Percentiles rank a stretch among this genome's conserved stretches.
phyloP scores from a whole-genome alignment of 1,139 yeast genomes.

The Pichia sp. region DNA sequence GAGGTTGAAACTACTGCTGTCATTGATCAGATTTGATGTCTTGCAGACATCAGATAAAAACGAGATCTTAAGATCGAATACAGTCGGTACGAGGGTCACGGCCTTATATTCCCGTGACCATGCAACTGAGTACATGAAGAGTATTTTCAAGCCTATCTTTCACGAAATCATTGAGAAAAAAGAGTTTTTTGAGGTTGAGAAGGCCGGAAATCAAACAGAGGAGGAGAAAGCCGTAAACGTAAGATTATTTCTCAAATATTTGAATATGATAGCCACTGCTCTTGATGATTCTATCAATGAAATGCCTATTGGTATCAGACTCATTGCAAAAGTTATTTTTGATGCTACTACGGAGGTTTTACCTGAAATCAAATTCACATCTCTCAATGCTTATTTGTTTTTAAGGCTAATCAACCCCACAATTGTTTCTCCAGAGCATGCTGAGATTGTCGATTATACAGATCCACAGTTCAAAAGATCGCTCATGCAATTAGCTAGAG shows the following conservation, averaged over 20 bases:
- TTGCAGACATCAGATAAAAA: conserved; percentile 54
- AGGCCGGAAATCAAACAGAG: conserved; percentile 37
- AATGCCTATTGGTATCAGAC: conserved; percentile 71
- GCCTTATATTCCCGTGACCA: conserved; percentile 65
- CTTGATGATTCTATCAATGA: conserved; percentile 52
- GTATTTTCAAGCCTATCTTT: conserved; percentile 52
- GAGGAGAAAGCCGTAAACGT: conserved; percentile 40
- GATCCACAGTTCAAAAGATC: conserved; percentile 57
- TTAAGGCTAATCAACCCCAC: conserved; percentile 88
- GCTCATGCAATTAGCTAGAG: conserved; percentile 76
- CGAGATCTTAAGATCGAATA: conserved; percentile 74
- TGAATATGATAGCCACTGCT: conserved; percentile 56
- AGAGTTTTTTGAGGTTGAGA: conserved; percentile 69
- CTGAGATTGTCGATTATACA: conserved; percentile 36
- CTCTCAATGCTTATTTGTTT: conserved; percentile 86
- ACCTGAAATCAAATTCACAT: conserved; percentile 62
- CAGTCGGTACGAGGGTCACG: conserved; percentile 73
- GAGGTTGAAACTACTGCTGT: conserved; percentile 52
- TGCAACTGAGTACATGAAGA: conserved; percentile 55
- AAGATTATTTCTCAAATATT: conserved; percentile 50
- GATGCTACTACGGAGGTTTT: conserved; percentile 59
- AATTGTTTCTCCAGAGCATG: conserved; percentile 81
- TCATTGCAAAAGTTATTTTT: conserved; percentile 70
- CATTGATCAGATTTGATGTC: conserved; percentile 61
- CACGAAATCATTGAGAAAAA: conserved; percentile 47